Base-by-base conservation (phyloP, 225 moss, liverwort and hornwort genomes). In the Sphagnum contortum region DNA sequence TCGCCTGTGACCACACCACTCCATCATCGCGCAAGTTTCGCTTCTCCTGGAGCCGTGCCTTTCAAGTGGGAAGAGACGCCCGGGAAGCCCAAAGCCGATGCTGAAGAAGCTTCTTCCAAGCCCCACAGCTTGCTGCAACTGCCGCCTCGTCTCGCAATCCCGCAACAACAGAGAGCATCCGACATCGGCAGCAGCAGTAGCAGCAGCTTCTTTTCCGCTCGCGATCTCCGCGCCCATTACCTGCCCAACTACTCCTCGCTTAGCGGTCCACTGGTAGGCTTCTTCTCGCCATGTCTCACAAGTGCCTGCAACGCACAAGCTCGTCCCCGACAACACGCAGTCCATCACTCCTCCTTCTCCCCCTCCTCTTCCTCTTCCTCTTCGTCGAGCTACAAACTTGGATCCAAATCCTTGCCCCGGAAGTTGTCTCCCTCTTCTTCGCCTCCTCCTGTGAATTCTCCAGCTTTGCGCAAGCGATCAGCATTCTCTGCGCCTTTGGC, bases 41-140 rank as follows among this genome's bases (percentile, higher is more conserved):
- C 76, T 9, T 81, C 67, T 55, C 75, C 49, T 5, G 83, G 83
- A 60, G 63, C 82, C 12, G 87, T 92, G 54, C 92, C 92, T n/a
- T 92, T 87, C 70, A 83, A 85, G 51, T 92, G 92, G 92, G 92
- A 92, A 71, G 87, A 80, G n/a, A 72, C 80, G 58, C 92, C 89
- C 0, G 92, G 92, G 0, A 92, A 80, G 70, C 74, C 89, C 14
- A 92, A 92, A 78, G 77, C 72, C 7, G 66, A 55, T 52, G 73
- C 10, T 12, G 50, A 45, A 63, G 47, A 14, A 6, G 55, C 29
- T 29, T 29, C 29, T 29, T 29, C 29, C 3, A 75, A 45, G 53
- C 79, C 64, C 55, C 67, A 66, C 69, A 79, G 29, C 29, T 29
- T 59, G 61, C 81, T 71, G 49, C 77, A 78, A 58, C 70, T 81